Base-by-base conservation (phyloP, 2,329 filamentous ascomycete genomes). In the Nigrograna mackinnonii region DNA sequence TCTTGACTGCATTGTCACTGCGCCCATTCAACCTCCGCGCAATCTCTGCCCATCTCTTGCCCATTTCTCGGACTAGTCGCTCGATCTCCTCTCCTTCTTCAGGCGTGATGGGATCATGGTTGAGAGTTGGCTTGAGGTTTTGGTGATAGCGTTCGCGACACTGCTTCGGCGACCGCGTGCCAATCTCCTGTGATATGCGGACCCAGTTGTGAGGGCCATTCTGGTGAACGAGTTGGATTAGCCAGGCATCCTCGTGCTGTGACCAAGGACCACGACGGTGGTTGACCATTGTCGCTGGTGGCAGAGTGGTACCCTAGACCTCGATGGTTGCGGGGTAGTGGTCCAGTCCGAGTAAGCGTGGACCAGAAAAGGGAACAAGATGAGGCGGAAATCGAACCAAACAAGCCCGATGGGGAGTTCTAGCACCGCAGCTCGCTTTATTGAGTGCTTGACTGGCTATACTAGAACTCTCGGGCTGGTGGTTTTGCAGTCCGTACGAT, bases 1-100 rank as follows among this genome's bases (percentile, higher is more conserved):
- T 96, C 81, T 96, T 96, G 50, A 96, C 89, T 20, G 89, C 87
- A 62, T 96, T 96, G 74, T 96, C 91, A 68, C 91, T 95, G 61
- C 91, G 86, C 52, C 90, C 90, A 41, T 86, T 80, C 16, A 96
- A 79, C 34, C 83, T 79, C 53, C 91, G 81, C 33, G 91, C 89
- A 62, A 96, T 96, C 64, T 96, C 90, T 2, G 91, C 91, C 91
- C 91, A 96, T 43, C 87, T 83, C 74, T 91, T 92, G 49, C 91
- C 91, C 74, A 89, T 84, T 57, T 87, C 80, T 9, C 72, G 69
- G 13, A 96, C 91, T 66, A 94, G 79, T 44, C 79, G 77, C 71
- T 92, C 85, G 60, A 97, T 96, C 58, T 83, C 62, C 28, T 78
- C 68, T 39, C 86, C 84, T 44, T 89, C 84, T 19, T 91, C 91